Conservation (phyloP, 192 early-diverging fungal species). For the Lobosporangium transversale region DNA sequence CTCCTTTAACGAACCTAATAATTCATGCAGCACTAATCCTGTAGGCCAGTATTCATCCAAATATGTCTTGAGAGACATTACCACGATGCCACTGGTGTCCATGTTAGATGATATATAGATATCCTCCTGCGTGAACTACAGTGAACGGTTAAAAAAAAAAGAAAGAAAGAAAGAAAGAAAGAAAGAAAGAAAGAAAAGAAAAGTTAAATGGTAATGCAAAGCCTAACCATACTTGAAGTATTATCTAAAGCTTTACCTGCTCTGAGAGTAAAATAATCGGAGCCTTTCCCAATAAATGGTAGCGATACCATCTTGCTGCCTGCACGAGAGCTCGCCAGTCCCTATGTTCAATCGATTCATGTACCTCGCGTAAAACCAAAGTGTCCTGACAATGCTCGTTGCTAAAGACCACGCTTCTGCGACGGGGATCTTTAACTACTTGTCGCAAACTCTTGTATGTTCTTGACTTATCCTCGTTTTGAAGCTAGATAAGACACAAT, state of each 20-base stretch:
- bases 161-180: background rate
- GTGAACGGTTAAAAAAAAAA: background rate
- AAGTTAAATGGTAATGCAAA: constrained; percentile 1
- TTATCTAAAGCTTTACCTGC: constrained; percentile 41
- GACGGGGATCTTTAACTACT: constrained; percentile 63
- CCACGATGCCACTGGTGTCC: constrained; percentile 25
- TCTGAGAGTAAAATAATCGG: constrained; percentile 63
- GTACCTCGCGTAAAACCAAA: constrained; percentile 27
- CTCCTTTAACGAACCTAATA: constrained; percentile 59
- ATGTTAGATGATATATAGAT: constrained; percentile 3
- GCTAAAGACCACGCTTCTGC: constrained; percentile 71
- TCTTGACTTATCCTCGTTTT: constrained; percentile 68
- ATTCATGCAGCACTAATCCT: constrained; percentile 54
- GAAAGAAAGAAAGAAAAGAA: background rate
- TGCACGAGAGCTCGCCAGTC: constrained; percentile 67
- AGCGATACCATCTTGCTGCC: constrained; percentile 67
- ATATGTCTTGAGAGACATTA: constrained; percentile 56
- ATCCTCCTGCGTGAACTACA: constrained; percentile 38
- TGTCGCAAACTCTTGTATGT: constrained; percentile 71
- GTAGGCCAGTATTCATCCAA: constrained; percentile 49
- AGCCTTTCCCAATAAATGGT: constrained; percentile 54
- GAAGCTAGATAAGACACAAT: constrained; percentile 62
- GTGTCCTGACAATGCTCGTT: constrained; percentile 73
- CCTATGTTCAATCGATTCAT: constrained; percentile 52
- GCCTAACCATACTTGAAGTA: too few relatives aligned